Conservation (phyloP, 257 asterid genomes). For the Eucommia ulmoides region DNA sequence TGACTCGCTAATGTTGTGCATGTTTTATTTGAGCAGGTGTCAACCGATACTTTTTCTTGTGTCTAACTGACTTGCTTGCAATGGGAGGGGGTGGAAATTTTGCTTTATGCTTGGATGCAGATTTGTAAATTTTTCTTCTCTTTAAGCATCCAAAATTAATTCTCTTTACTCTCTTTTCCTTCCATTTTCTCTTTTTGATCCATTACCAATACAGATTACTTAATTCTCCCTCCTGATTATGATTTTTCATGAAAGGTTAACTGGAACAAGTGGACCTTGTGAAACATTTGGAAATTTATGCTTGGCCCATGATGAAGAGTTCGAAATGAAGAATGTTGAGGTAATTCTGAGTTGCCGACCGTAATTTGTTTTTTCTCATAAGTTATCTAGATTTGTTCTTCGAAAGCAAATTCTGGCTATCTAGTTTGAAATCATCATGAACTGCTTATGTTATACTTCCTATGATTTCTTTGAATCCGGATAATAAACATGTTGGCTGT, state of each 20-base stretch:
- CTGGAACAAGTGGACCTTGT: not conserved
- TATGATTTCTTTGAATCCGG: not conserved
- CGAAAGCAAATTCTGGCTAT: not conserved
- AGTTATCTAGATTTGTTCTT: no score
- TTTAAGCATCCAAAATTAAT: not conserved
- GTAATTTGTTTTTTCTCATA: no score
- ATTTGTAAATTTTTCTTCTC: conserved; percentile 45
- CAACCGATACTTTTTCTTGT: conserved; percentile 65
- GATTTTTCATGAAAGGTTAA: not conserved
- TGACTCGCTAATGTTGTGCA: not conserved
- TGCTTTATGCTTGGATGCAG: conserved; percentile 75
- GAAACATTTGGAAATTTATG: not conserved
- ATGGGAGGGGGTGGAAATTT: conserved; percentile 89
- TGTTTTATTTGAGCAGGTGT: conserved; percentile 43
- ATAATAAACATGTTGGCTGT: no score
- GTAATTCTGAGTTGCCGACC: not conserved
- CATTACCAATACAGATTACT: no score
- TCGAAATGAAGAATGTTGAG: not conserved
- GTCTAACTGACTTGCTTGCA: conserved; percentile 80
- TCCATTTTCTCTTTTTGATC: not conserved
- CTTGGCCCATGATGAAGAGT: not conserved
- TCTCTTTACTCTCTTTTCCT: not conserved
- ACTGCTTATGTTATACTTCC: not conserved
- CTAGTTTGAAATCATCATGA: not conserved
- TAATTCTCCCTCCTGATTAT: not conserved